Evolutionary conservation across 2,329 filamentous ascomycete species (phyloP), one percentile per base, ranked within the genome.

Genomic region (Drechslera avenae): DNA sequence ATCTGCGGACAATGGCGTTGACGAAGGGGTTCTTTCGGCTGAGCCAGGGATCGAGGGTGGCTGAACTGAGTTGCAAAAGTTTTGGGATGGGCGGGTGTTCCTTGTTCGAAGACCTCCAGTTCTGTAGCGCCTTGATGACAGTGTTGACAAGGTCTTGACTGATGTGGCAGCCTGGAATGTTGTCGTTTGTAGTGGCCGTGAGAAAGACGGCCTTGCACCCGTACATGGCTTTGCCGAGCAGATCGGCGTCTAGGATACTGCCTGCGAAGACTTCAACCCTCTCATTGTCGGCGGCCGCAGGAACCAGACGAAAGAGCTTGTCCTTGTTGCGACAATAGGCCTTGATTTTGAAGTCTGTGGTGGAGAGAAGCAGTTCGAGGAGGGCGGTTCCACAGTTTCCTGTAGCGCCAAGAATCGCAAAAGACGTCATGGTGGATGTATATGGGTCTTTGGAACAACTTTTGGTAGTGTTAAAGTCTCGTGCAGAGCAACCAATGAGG

Each of bases 41-140:
- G 21, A 48, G 26, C 37, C 39, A 48, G 7, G 46, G 46, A 6
- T 80, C 76, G 32, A 79, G 61, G 13, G 71, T 76, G 4, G 73
- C 70, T 0, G 78, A 80, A 4, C 64, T 73, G 14, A 81, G 73
- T 2, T 81, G 56, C 7, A 81, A 59, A 0, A 81, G 53, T 12
- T 17, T 44, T 3, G 41, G 41, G 21, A 44, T 19, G 4, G 57
- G 56, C 3, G 41, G 34, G 1, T 13, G 13, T 1, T 41, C 5
- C 18, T 47, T 34, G 6, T 54, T 28, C 1, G 49, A 33, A 18
- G 21, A 40, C 31, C 59, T 60, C 5, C 75, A 42, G 2, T 51
- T 61, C 41, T 73, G 39, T 2, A 79, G 61, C 0, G 76, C 76
- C 0, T 47, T 26, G 13, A 81, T 59, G 1, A 81, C 67, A 16